These are phyloP conservation scores for Kuraishia hungarica DNA, from an alignment of 805 yeast species.

Conservation along the genomic window DNA sequence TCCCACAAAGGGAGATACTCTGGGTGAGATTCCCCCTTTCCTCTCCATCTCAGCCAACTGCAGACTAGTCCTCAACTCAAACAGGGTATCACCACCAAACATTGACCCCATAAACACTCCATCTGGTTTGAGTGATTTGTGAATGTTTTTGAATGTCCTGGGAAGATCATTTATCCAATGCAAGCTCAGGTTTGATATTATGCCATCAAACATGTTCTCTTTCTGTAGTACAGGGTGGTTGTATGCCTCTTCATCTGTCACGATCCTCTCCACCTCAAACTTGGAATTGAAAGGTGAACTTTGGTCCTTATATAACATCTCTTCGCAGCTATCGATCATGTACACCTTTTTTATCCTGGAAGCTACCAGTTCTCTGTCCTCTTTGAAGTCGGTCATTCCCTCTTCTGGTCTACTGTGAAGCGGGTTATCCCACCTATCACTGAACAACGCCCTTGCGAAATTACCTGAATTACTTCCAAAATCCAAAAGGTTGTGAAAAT, in stretches of 20 bases:
- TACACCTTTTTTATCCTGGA: conserved; percentile 42
- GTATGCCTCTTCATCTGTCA: conserved; percentile 62
- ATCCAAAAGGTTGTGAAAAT: conserved; percentile 54
- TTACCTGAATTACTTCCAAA: conserved; percentile 71
- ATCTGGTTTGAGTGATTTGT: conserved; percentile 60
- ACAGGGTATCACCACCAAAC: conserved; percentile 81
- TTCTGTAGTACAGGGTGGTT: conserved; percentile 31
- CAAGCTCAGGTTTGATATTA: conserved; percentile 60
- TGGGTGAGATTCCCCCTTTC: conserved; percentile 69
- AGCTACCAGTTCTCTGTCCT: conserved; percentile 45
- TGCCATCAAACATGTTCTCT: conserved; percentile 49
- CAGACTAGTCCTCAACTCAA: conserved; percentile 68
- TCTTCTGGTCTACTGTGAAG: conserved; percentile 11
- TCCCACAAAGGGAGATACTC: conserved; percentile 75
- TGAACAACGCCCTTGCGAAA: conserved; percentile 20
- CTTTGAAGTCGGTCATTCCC: conserved; percentile 31
- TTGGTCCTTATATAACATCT: conserved; percentile 44
- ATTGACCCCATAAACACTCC: conserved; percentile 76
- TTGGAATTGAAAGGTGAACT: conserved; percentile 28
- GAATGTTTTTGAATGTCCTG: conserved; percentile 43
- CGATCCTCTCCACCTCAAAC: conserved; percentile 39
- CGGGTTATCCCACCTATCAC: conserved; percentile 24
- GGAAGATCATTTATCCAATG: conserved; percentile 92
- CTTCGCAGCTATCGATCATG: conserved; percentile 59
- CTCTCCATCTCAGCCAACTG: conserved; percentile 81